phyloP scores from a whole-genome alignment of 768 basidiomycete species.

The Boletus reticuloceps region DNA sequence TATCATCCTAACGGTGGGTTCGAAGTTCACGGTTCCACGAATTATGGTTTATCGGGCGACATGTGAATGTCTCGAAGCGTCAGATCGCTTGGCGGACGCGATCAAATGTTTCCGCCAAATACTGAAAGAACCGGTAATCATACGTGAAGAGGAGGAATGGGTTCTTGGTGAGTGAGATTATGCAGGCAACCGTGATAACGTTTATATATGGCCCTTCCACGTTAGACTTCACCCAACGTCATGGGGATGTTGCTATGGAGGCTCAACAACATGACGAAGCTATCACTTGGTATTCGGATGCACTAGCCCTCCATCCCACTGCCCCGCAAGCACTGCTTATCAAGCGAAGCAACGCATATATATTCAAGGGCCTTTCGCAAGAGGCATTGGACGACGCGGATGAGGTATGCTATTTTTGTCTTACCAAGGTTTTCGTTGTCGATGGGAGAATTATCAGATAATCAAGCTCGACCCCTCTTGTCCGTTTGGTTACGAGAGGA shows the following conservation, averaged over 20 bases:
- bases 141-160: not conserved
- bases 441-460: too few relatives aligned
- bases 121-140: not conserved
- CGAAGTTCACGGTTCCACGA: not conserved
- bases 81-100: not conserved
- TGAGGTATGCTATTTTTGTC: not conserved
- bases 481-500: not conserved
- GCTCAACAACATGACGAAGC: not conserved
- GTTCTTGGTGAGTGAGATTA: not conserved
- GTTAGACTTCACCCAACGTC: not conserved
- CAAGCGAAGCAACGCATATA: not conserved
- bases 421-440: too few relatives aligned
- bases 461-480: not conserved
- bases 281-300: not conserved
- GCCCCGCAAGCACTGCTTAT: not conserved
- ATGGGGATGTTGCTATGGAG: not conserved
- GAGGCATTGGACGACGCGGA: not conserved
- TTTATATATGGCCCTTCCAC: not conserved
- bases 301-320: not conserved
- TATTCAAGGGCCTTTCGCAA: not conserved
- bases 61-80: not conserved
- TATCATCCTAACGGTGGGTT: not conserved
- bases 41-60: not conserved
- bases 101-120: not conserved
- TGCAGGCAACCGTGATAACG: too few relatives aligned